Conservation (phyloP, 192 early-diverging fungal species). For the Thoreauomyces humboldtii region DNA sequence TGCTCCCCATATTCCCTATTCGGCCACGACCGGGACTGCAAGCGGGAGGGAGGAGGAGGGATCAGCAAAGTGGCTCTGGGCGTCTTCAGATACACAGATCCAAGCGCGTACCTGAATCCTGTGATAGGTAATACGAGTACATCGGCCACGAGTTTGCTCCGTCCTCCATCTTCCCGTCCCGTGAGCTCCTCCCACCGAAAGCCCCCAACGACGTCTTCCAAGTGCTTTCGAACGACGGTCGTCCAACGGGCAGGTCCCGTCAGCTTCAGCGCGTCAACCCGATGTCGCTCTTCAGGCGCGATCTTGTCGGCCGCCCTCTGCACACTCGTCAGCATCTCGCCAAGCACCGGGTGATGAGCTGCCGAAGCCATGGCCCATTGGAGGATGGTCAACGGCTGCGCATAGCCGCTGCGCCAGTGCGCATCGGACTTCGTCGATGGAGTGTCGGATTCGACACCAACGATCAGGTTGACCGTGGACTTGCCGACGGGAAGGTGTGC, state of each 20-base stretch:
- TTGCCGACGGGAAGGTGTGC: too few relatives aligned
- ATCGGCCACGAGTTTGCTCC: slow-evolving; percentile 9
- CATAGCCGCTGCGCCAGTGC: slow-evolving; percentile 28
- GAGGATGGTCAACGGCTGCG: slow-evolving; percentile 7
- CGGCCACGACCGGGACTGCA: slow-evolving; percentile 13
- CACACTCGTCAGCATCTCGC: slow-evolving; percentile 13
- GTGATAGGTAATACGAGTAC: slow-evolving; percentile 26
- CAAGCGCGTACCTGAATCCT: slow-evolving; percentile 19
- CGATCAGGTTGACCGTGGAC: slow-evolving; percentile 13
- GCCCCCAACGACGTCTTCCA: not conserved
- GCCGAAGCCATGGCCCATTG: slow-evolving; percentile 19
- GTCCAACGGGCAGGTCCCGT: slow-evolving; percentile 23
- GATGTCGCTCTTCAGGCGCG: not conserved
- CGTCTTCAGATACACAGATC: too few relatives aligned
- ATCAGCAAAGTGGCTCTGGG: not conserved
- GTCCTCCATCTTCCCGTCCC: slow-evolving; percentile 15
- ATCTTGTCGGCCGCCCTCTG: not conserved
- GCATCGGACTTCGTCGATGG: not conserved
- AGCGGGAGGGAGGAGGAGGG: not conserved
- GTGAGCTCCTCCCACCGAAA: slow-evolving; percentile 9
- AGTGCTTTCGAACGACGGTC: not conserved
- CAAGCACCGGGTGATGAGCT: slow-evolving; percentile 6
- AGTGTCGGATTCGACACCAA: slow-evolving; percentile 21
- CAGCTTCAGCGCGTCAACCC: slow-evolving; percentile 16
- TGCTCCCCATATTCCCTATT: slow-evolving; percentile 23